Evolutionary conservation across 371 early-diverging fungal genomes (phyloP).

Genomic region (Batkoa obscura): DNA sequence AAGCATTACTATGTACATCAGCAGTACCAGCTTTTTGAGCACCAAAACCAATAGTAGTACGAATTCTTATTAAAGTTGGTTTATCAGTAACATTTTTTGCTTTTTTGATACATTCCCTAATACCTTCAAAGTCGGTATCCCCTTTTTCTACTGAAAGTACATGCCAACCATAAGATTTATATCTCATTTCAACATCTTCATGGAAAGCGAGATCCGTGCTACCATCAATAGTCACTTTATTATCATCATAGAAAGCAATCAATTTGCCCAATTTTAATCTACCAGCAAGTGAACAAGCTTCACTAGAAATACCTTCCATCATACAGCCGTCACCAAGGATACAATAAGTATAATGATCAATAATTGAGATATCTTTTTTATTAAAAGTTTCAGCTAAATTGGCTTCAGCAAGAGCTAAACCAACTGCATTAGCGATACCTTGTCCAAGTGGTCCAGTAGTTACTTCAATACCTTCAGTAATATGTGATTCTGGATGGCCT

Average conservation of each 20-base stretch:
- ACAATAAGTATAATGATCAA: constrained; percentile 72
- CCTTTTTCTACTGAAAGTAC: constrained; percentile 63
- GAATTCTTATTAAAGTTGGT: constrained; percentile 72
- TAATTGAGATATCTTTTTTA: constrained; percentile 54
- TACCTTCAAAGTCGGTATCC: constrained; percentile 50
- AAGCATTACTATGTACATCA: constrained; percentile 78
- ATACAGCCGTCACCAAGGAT: constrained; percentile 97
- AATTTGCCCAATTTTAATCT: constrained; percentile 91
- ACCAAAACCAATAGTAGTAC: constrained; percentile 69
- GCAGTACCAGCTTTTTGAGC: constrained; percentile 72
- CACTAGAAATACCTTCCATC: constrained; percentile 95
- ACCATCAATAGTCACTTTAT: constrained; percentile 91
- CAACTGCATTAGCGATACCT: constrained; percentile 92
- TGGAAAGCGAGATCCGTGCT: constrained; percentile 76
- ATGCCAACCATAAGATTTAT: constrained; percentile 89
- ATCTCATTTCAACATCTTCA: constrained; percentile 81
- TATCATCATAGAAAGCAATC: constrained; percentile 93
- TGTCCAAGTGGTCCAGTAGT: constrained; percentile 99
- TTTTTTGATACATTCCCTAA: constrained; percentile 49
- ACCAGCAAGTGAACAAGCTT: constrained; percentile 91
- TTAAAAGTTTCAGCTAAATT: constrained; percentile 82
- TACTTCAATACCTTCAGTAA: constrained; percentile 85
- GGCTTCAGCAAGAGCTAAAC: constrained; percentile 82
- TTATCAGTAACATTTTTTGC: constrained; percentile 70
- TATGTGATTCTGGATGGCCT: constrained; percentile 81